phyloP scores from a whole-genome alignment of 345 rosid species.

The Anacardium occidentale region DNA sequence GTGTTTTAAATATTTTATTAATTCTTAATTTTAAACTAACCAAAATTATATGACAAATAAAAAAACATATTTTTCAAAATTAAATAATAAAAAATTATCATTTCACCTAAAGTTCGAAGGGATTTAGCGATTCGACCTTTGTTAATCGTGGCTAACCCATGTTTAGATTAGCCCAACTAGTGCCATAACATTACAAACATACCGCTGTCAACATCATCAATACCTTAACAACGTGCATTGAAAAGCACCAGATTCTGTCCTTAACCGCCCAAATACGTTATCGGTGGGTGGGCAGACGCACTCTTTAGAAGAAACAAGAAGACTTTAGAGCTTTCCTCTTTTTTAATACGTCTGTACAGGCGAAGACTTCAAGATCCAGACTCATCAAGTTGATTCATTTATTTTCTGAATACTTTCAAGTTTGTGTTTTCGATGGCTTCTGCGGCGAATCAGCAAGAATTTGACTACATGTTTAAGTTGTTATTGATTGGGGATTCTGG shows the following conservation, averaged over 20 bases:
- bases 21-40: too few relatives aligned
- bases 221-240: not conserved
- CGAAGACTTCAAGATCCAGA: constrained; percentile 4
- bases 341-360: not conserved
- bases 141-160: too few relatives aligned
- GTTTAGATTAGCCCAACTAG: too few relatives aligned
- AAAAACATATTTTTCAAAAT: too few relatives aligned
- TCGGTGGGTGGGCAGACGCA: not conserved
- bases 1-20: too few relatives aligned
- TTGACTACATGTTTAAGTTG: constrained; percentile 73
- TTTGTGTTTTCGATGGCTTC: constrained; percentile 41
- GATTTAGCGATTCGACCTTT: too few relatives aligned
- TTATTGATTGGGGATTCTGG: constrained; percentile 80
- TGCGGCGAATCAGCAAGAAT: constrained; percentile 60
- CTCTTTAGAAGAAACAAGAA: constrained; percentile 18
- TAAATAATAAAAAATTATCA: too few relatives aligned
- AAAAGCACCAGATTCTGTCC: not conserved
- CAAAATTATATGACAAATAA: too few relatives aligned
- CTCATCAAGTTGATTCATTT: not conserved
- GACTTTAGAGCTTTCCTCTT: constrained; percentile 30
- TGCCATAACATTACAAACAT: too few relatives aligned
- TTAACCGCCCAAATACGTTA: not conserved
- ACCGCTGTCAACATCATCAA: not conserved
- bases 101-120: too few relatives aligned
- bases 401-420: not conserved